Conservation (phyloP, 768 basidiomycete genomes). For the Russula olivacea region DNA sequence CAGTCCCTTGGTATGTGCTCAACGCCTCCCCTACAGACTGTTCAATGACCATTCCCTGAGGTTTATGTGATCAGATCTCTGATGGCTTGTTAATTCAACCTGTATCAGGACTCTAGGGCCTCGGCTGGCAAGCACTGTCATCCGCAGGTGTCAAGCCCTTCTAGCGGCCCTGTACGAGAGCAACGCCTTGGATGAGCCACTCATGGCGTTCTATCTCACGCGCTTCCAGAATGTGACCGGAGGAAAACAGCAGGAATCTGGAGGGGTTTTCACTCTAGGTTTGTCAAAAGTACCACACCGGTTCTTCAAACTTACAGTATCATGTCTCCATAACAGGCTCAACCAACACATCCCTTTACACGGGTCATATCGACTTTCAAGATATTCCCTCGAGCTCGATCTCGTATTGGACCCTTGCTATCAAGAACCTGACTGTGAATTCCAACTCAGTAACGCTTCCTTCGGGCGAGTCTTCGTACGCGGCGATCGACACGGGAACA, state of each 20-base stretch:
- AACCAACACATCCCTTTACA: slow-evolving; percentile 66
- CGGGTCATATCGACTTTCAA: slow-evolving; percentile 80
- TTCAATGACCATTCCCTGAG: slow-evolving; percentile 27
- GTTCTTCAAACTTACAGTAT: background rate
- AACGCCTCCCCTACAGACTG: slow-evolving; percentile 10
- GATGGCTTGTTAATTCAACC: slow-evolving; percentile 55
- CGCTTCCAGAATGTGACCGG: slow-evolving; percentile 37
- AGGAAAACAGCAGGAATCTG: slow-evolving; percentile 47
- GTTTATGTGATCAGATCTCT: slow-evolving; percentile 49
- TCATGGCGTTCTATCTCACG: slow-evolving; percentile 83
- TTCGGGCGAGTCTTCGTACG: slow-evolving; percentile 44
- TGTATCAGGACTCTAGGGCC: slow-evolving; percentile 83
- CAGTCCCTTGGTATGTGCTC: slow-evolving; percentile 63
- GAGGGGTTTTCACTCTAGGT: slow-evolving; percentile 72
- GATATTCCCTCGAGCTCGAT: slow-evolving; percentile 47
- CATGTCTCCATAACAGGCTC: slow-evolving; percentile 25
- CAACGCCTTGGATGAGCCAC: slow-evolving; percentile 56
- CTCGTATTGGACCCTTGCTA: slow-evolving; percentile 76
- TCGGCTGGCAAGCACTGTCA: slow-evolving; percentile 73
- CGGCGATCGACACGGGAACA: slow-evolving; percentile 95
- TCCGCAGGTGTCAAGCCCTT: slow-evolving; percentile 68
- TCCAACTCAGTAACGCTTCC: slow-evolving; percentile 44
- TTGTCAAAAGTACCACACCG: slow-evolving; percentile 17
- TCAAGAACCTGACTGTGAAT: slow-evolving; percentile 59
- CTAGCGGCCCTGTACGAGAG: slow-evolving; percentile 65